Percentiles rank a stretch among this genome's conserved stretches.
Conservation (phyloP, 2,329 filamentous ascomycete species). For the Akanthomyces uredinophilus region DNA sequence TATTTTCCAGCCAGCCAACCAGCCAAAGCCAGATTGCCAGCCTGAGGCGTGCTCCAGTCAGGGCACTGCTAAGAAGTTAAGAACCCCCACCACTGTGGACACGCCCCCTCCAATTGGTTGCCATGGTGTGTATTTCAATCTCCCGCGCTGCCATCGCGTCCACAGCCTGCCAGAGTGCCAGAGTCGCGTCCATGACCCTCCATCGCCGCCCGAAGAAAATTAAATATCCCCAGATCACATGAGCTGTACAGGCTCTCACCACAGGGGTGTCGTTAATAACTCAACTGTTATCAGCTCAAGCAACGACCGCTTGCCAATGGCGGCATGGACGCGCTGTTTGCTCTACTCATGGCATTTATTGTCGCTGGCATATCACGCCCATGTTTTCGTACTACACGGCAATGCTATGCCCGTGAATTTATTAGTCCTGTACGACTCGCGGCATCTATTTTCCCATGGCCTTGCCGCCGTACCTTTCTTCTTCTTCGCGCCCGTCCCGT, state of each 20-base stretch:
- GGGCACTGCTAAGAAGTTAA: not conserved
- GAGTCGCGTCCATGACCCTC: not conserved
- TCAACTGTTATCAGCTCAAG: not conserved
- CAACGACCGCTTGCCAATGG: too few relatives aligned
- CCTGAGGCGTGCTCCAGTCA: too few relatives aligned
- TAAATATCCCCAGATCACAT: conserved; percentile 9
- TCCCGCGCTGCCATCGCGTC: not conserved
- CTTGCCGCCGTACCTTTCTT: not conserved
- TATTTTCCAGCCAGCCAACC: not conserved
- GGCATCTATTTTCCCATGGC: not conserved
- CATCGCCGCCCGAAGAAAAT: not conserved
- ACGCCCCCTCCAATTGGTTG: conserved; percentile 9
- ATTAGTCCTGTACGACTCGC: not conserved
- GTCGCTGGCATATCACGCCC: not conserved
- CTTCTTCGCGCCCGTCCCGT: not conserved
- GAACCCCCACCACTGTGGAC: not conserved
- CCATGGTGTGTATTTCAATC: not conserved
- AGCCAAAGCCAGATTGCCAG: too few relatives aligned
- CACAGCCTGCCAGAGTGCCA: not conserved
- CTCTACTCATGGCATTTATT: not conserved
- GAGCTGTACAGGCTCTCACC: not conserved
- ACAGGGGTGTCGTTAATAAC: not conserved
- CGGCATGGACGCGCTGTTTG: not conserved
- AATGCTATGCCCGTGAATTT: not conserved
- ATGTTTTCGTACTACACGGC: not conserved